These are phyloP conservation scores for Coprinopsis marcescibilis DNA, from an alignment of 768 basidiomycete genomes.

Conservation along the genomic window DNA sequence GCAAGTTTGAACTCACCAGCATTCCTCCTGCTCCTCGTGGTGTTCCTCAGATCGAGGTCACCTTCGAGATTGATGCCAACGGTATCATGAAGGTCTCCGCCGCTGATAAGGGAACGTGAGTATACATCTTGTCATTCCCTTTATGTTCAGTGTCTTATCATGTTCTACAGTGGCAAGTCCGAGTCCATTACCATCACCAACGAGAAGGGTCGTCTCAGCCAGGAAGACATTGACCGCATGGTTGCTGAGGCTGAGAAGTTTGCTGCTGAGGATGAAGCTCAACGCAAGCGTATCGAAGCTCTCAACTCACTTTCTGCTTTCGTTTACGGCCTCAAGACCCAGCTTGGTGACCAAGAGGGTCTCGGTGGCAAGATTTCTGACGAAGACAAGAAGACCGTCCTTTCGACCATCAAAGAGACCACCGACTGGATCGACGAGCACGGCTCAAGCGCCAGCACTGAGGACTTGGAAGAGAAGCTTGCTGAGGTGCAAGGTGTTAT, in stretches of 20 bases:
- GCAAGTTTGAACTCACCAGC: conserved; percentile 89
- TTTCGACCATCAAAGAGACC: conserved; percentile 78
- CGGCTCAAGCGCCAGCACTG: conserved; percentile 66
- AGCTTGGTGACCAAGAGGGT: conserved; percentile 82
- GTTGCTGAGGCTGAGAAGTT: conserved; percentile 91
- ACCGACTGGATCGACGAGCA: conserved; percentile 91
- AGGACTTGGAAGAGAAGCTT: conserved; percentile 91
- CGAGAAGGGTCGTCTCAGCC: conserved; percentile 87
- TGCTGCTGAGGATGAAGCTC: conserved; percentile 71
- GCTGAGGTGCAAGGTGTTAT: conserved; percentile 71
- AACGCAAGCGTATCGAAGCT: conserved; percentile 81
- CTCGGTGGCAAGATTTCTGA: conserved; percentile 83
- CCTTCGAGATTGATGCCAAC: conserved; percentile 93
- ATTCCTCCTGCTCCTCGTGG: conserved; percentile 96
- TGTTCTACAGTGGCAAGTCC: conserved; percentile 60
- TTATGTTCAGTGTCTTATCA: neutral
- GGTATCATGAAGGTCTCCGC: conserved; percentile 94
- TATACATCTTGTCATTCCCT: conserved; percentile 11
- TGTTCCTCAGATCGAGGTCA: conserved; percentile 95
- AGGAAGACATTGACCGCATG: conserved; percentile 95
- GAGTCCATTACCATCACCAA: conserved; percentile 92
- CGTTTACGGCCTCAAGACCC: conserved; percentile 83
- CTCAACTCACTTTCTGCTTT: conserved; percentile 77
- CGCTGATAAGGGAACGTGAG: conserved; percentile 89
- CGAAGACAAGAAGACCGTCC: conserved; percentile 80